A percentile compares a stretch with the other conserved stretches of the same genome.
These are phyloP conservation scores for Pythium pectinolyticum DNA, from an alignment of 352 stramenopile genomes.

Conservation along the genomic window DNA sequence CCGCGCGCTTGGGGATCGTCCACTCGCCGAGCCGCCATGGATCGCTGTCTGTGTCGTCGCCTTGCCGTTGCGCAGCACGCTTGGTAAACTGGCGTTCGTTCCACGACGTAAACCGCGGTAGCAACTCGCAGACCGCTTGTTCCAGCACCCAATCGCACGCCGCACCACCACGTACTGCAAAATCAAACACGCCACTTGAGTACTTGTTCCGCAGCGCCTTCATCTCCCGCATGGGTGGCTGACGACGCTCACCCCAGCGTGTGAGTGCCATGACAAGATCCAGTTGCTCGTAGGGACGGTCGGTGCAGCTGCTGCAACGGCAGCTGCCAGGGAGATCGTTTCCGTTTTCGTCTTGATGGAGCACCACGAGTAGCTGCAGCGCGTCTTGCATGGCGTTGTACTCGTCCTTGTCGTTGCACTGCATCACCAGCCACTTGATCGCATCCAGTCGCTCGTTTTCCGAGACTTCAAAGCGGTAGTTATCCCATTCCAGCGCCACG, in stretches of 20 bases:
- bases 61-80: too few relatives aligned
- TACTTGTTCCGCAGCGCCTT: not conserved
- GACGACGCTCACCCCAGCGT: not conserved
- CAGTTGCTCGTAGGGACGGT: not conserved
- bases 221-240: not conserved
- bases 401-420: not conserved
- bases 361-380: not conserved
- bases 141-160: not conserved
- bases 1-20: constrained; percentile 1
- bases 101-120: not conserved
- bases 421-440: constrained; percentile 1
- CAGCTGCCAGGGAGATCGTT: too few relatives aligned
- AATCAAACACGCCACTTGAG: not conserved
- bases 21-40: not conserved
- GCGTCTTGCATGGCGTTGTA: not conserved
- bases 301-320: too few relatives aligned
- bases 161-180: not conserved
- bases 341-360: not conserved
- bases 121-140: not conserved
- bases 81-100: too few relatives aligned
- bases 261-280: not conserved
- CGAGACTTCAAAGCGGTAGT: not conserved
- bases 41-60: not conserved
- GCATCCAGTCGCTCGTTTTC: not conserved
- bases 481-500: not conserved